Percentiles rank a stretch among this genome's conserved stretches.
phyloP scores from a whole-genome alignment of 805 yeast species.

The Lachancea thermotolerans region DNA sequence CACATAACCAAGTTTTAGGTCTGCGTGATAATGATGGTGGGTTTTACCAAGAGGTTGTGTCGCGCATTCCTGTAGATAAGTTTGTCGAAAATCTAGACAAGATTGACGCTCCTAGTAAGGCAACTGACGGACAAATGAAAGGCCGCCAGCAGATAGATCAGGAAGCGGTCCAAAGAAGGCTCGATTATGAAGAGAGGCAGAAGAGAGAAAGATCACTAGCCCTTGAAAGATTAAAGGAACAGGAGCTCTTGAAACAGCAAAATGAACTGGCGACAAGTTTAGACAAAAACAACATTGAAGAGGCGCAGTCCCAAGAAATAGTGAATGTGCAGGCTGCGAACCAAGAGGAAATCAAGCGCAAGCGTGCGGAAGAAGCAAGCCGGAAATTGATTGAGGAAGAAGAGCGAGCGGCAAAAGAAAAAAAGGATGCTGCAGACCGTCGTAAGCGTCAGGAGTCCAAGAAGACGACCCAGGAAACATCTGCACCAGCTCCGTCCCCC shows the following conservation, averaged over 20 bases:
- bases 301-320: too few relatives aligned
- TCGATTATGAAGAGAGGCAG: constrained; percentile 1
- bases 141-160: constrained; percentile 1
- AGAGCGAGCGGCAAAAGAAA: neutral
- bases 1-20: constrained; percentile 23
- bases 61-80: constrained; percentile 21
- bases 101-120: constrained; percentile 37
- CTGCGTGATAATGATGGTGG: constrained; percentile 21
- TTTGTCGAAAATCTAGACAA: constrained; percentile 8
- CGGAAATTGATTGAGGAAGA: constrained; percentile 1
- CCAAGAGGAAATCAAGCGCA: neutral
- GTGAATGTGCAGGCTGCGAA: neutral
- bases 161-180: constrained; percentile 5
- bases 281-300: neutral
- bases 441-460: neutral
- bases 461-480: neutral
- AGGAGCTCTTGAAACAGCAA: neutral
- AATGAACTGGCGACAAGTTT: neutral
- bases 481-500: constrained; percentile 1
- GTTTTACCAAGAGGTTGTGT: constrained; percentile 22
- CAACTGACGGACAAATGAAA: neutral
- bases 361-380: neutral
- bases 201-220: constrained; percentile 2
- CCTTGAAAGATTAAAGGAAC: constrained; percentile 3
- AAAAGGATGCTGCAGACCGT: constrained; percentile 10